Evolutionary conservation across 2,329 filamentous ascomycete species (phyloP).

Genomic region (Arthrobotrys sinensis): DNA sequence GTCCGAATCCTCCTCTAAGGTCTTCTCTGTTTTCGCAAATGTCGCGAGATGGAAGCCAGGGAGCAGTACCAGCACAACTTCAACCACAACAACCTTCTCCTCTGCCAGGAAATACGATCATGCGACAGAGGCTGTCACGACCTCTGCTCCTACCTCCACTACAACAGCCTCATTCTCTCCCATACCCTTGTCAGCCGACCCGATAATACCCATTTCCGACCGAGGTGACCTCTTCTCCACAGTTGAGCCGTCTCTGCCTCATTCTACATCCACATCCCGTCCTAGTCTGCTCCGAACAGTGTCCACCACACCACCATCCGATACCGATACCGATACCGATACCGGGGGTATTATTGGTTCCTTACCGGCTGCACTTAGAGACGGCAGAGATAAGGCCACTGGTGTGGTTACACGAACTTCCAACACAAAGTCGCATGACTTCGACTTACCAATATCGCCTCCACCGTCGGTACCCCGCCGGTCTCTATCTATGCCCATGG

Average conservation of each 20-base stretch:
- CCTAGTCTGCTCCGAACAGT: neutral
- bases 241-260: constrained; percentile 1
- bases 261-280: constrained; percentile 6
- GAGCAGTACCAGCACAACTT: constrained; percentile 31
- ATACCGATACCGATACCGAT: constrained; percentile 43
- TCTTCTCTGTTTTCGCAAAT: constrained; percentile 57
- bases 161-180: constrained; percentile 32
- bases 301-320: constrained; percentile 28
- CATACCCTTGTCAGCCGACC: constrained; percentile 39
- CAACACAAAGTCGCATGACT: constrained; percentile 57
- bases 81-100: constrained; percentile 18
- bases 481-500: constrained; percentile 50
- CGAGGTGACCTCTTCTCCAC: constrained; percentile 42
- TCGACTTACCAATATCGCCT: constrained; percentile 53
- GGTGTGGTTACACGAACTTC: constrained; percentile 58
- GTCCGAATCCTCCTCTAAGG: constrained; percentile 43
- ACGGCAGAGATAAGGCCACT: constrained; percentile 39
- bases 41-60: constrained; percentile 60
- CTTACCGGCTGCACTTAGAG: constrained; percentile 16
- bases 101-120: constrained; percentile 38
- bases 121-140: constrained; percentile 35
- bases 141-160: constrained; percentile 11
- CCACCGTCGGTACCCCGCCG: constrained; percentile 50
- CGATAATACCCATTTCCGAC: constrained; percentile 52
- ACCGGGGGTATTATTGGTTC: neutral